Percentiles rank a stretch among this genome's conserved stretches.
These are phyloP conservation scores for Nephelium lappaceum DNA, from an alignment of 345 rosid species.

Conservation along the genomic window DNA sequence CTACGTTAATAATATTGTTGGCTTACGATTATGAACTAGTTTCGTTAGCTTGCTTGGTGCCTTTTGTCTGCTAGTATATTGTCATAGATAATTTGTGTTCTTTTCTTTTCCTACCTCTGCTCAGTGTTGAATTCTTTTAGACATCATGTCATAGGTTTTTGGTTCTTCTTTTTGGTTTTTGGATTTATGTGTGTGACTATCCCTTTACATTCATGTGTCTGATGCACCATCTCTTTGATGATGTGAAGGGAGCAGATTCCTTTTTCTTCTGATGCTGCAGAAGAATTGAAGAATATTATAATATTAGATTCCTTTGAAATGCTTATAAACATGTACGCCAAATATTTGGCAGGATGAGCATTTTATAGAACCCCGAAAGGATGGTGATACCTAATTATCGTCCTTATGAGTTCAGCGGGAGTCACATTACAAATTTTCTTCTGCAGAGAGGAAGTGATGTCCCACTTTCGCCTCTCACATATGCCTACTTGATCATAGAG, in stretches of 20 bases:
- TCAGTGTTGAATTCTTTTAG: too few species aligned
- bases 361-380: too few species aligned
- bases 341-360: too few species aligned
- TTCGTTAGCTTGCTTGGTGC: not conserved
- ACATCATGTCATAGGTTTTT: not conserved
- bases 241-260: conserved; percentile 97
- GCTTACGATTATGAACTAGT: not conserved
- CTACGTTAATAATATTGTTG: not conserved
- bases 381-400: too few species aligned
- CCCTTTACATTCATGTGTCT: conserved; percentile 25
- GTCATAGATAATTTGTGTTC: not conserved
- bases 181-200: conserved; percentile 9
- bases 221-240: conserved; percentile 42
- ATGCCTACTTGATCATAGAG: conserved; percentile 83
- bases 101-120: not conserved
- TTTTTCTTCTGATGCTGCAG: conserved; percentile 94
- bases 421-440: conserved; percentile 14
- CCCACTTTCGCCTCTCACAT: conserved; percentile 94
- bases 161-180: not conserved
- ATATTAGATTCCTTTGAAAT: too few species aligned
- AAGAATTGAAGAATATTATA: conserved; percentile 90
- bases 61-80: not conserved
- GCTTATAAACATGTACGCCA: too few species aligned
- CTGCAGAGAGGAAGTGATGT: conserved; percentile 92
- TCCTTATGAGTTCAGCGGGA: too few species aligned